A percentile compares a stretch with the other conserved stretches of the same genome.
phyloP scores from a whole-genome alignment of 345 rosid species.

The Anacardium occidentale region DNA sequence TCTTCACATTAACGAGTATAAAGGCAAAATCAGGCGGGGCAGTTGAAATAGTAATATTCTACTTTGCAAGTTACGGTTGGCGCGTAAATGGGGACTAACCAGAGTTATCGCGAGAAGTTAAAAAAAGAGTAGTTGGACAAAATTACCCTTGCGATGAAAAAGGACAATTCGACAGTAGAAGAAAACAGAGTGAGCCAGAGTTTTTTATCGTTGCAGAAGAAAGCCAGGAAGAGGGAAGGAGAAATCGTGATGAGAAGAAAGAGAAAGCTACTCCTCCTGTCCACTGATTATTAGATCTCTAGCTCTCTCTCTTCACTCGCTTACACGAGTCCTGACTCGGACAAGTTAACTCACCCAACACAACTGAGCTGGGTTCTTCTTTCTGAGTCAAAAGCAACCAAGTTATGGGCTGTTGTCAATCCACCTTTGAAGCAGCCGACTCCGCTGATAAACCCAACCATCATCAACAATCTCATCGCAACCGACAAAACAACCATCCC shows the following conservation, averaged over 20 bases:
- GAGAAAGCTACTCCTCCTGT: conserved; percentile 25
- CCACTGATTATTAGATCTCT: conserved; percentile 17
- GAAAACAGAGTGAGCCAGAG: conserved; percentile 15
- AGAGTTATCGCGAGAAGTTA: conserved; percentile 20
- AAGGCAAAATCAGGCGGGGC: conserved; percentile 10
- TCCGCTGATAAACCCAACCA: conserved; percentile 14
- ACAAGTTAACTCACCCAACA: too few species aligned
- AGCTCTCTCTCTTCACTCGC: conserved; percentile 12
- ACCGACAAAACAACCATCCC: conserved; percentile 17
- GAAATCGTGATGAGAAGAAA: conserved; percentile 16
- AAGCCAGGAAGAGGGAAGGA: not conserved
- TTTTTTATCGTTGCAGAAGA: conserved; percentile 28
- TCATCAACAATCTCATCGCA: conserved; percentile 19
- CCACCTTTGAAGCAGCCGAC: conserved; percentile 33
- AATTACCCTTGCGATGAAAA: conserved; percentile 31
- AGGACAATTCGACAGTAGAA: conserved; percentile 24
- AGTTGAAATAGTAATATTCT: conserved; percentile 10
- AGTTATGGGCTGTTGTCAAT: conserved; percentile 70
- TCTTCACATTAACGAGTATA: too few species aligned
- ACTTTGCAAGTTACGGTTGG: not conserved
- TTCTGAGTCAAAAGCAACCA: conserved; percentile 30
- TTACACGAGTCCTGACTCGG: conserved; percentile 20
- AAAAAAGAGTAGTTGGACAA: conserved; percentile 14
- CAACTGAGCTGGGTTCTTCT: not conserved
- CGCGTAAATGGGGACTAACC: not conserved